Base-by-base conservation (phyloP, 495 filamentous ascomycete species). In the Trichoderma virens region DNA sequence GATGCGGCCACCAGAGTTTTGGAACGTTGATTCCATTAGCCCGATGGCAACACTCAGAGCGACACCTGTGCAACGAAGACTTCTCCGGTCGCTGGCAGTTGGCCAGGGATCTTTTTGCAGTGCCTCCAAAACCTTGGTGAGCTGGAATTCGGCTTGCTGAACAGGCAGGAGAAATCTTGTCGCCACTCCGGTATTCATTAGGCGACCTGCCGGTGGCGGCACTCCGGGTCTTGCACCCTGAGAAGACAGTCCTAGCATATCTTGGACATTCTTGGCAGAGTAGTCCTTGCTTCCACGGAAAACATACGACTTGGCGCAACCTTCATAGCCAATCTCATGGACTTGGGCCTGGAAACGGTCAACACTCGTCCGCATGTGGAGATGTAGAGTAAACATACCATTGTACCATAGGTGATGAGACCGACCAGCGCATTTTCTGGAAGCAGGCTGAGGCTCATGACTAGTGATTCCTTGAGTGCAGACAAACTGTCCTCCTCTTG, bases 261-360 rank as follows among this genome's bases (percentile, higher is more conserved):
- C 95, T 73, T 98, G 94, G 16, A 99, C 93, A 72, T 98, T 88
- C 75, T 98, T 98, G 62, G 92, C 89, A 27, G 85, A 82, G 75
- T 99, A 99, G 69, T 99, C 95, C 79, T 98, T 99, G 82, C 86
- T 96, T 56, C 95, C 95, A 30, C 95, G 85, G 82, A 99, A 99
- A 23, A 99, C 95, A 71, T 97, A 99, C n/a, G 95, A 97, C 78
- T 99, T 99, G 65, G 94, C 90, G 71, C 95, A 98, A 74, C 97
- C 94, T 38, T 89, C 92, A 73, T 99, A 99, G 64, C 95, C 95
- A 70, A 99, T 88, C 78, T 99, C 95, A 71, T 99, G 95, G 28
- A 99, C 90, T 85, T 98, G 93, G 43, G 93, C 82, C 90, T 94
- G 25, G n/a, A 14, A 16, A 25, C 16, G 66, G 70, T 43, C 54